Evolutionary conservation across 1,284 basidiomycete species (phyloP), one percentile per base, ranked within the genome.

Genomic region (Heimioporus retisporus): DNA sequence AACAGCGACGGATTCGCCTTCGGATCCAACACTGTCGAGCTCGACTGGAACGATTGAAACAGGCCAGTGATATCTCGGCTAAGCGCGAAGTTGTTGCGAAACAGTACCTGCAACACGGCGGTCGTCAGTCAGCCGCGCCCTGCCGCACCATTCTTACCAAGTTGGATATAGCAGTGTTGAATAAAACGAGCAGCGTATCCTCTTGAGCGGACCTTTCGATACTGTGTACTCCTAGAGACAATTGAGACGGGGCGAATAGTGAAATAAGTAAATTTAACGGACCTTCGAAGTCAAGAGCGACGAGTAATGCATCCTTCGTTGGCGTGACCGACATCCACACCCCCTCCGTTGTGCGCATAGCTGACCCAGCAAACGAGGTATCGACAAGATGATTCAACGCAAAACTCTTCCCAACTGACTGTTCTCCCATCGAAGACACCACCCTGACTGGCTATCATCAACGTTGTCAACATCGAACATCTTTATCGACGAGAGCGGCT

Each of bases 251-350:
- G 8, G 35, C 10, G 6, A 25, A 13, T 40, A 40, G 35, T 40
- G 35, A 11, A 40, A 40, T 3, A 40, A 40, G 35, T 11, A 40
- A 40, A 40, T 11, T 16, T 7, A 19, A 60, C 70, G 13, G 44
- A 83, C 88, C 89, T 82, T 90, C 89, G 69, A 90, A 90, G 69
- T 90, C 89, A 5, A 90, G 80, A 0, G 88, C 84, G 2, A 90
- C 88, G 35, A 90, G 80, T 25, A 90, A 75, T 1, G 76, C 76
- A 10, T 87, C 83, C 40, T 85, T 78, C 0, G 88, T 89, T 4
- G 89, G 89, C 2, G 89, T 89, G 10, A 86, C 86, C 0, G 89
- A 88, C 83, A 90, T 86, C 88, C 88, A 90, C n/a, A 89, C 86
- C 14, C 88, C 88, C 77, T 90, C 89, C 68, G 68, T 90, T 0